Percentiles rank a stretch among this genome's conserved stretches.
phyloP scores from a whole-genome alignment of 768 basidiomycete genomes.

The Aureoboletus auriporus region DNA sequence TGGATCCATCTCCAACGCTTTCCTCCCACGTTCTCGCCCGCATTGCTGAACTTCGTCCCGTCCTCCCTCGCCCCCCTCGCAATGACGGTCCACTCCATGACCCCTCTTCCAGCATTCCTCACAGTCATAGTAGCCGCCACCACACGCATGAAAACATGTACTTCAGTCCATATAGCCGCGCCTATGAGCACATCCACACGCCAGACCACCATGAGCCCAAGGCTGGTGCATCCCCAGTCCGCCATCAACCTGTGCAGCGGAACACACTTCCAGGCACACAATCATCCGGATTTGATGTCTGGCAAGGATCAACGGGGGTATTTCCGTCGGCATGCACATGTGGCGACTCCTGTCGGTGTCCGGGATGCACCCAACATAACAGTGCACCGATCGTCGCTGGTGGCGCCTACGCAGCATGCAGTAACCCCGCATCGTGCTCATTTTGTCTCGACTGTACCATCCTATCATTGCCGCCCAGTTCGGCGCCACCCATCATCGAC shows the following conservation, averaged over 20 bases:
- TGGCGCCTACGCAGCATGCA: slow-evolving; percentile 35
- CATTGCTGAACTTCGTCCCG: slow-evolving; percentile 62
- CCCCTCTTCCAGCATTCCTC: slow-evolving; percentile 43
- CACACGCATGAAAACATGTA: slow-evolving; percentile 47
- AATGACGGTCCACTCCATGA: slow-evolving; percentile 41
- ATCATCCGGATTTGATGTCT: slow-evolving; percentile 18
- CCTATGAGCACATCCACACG: slow-evolving; percentile 50
- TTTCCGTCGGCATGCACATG: slow-evolving; percentile 57
- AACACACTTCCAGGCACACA: slow-evolving; percentile 25
- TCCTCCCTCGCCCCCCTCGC: slow-evolving; percentile 58
- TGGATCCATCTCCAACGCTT: slow-evolving; percentile 20
- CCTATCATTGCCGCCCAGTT: slow-evolving; percentile 41
- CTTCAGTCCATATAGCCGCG: slow-evolving; percentile 67
- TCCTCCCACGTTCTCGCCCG: slow-evolving; percentile 54
- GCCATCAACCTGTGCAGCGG: slow-evolving; percentile 25
- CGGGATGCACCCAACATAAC: slow-evolving; percentile 59
- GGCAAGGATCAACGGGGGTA: slow-evolving; percentile 19
- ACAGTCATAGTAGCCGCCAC: slow-evolving; percentile 40
- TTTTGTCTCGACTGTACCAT: slow-evolving; percentile 66
- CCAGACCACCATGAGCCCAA: slow-evolving; percentile 31
- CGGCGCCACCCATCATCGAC: slow-evolving; percentile 39
- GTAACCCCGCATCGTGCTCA: slow-evolving; percentile 35
- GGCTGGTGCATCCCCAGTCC: slow-evolving; percentile 15
- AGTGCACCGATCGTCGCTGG: slow-evolving; percentile 35
- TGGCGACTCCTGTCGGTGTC: slow-evolving; percentile 59